Conservation (phyloP, 2,329 filamentous ascomycete species). For the Coccinonectria pachysandricola region DNA sequence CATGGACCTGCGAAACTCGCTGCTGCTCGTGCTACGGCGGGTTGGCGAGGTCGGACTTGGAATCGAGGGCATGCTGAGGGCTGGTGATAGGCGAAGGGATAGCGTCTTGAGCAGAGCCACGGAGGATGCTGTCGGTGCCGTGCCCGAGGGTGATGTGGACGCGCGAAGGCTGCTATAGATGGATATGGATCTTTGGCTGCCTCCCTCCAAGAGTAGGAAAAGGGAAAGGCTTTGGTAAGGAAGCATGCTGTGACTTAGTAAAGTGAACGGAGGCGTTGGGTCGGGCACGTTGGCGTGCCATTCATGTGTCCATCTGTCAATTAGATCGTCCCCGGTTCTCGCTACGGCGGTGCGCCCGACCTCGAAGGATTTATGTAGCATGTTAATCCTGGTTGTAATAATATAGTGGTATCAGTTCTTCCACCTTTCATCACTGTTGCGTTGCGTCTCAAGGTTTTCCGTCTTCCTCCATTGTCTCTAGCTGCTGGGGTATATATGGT, state of each 20-base stretch:
- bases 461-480: slow-evolving; percentile 1
- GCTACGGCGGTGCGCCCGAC: slow-evolving; percentile 6
- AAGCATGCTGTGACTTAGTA: too few species aligned
- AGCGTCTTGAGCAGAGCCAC: slow-evolving; percentile 29
- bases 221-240: not conserved
- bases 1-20: slow-evolving; percentile 63
- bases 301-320: too few species aligned
- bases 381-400: slow-evolving; percentile 11
- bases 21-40: slow-evolving; percentile 67
- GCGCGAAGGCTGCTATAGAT: slow-evolving; percentile 25
- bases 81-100: slow-evolving; percentile 25
- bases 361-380: slow-evolving; percentile 11
- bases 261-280: too few species aligned
- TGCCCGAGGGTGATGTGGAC: slow-evolving; percentile 23
- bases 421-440: too few species aligned
- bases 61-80: slow-evolving; percentile 38
- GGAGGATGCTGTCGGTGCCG: slow-evolving; percentile 18
- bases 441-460: too few species aligned
- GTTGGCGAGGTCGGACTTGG: slow-evolving; percentile 69
- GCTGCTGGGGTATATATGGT: slow-evolving; percentile 11
- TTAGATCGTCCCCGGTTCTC: too few species aligned
- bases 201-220: not conserved
- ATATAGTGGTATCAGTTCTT: slow-evolving; percentile 9
- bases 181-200: not conserved
- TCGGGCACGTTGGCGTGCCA: too few species aligned